Evolutionary conservation across 1,284 basidiomycete species (phyloP), one percentile per base, ranked within the genome.

Genomic region (Rhodotorula sp.): DNA sequence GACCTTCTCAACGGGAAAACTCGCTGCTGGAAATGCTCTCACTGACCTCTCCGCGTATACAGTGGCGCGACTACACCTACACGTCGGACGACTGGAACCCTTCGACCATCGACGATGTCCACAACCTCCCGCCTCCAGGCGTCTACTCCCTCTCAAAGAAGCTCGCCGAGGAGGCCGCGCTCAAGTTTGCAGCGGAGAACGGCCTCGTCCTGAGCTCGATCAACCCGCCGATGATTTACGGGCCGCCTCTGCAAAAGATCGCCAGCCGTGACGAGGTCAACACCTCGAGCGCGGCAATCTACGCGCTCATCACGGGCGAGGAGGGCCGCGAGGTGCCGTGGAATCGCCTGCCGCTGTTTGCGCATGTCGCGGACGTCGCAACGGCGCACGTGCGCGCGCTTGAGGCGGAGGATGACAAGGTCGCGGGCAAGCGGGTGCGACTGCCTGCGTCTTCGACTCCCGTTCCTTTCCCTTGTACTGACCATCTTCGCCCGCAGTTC

Each of bases 291-390:
- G 64, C 54, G 12, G 76, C 73, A 25, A 77, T 78, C 57, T 78
- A 75, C 39, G 44, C 66, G 36, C 76, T 82, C 36, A 77, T 82
- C 72, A 56, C 59, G 13, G 64, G 66, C 8, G 64, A 72, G 12
- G 66, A 74, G 7, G 63, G 69, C 9, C 37, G 73, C 5, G 64
- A 70, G 13, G 73, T 81, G 62, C 81, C 81, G 0, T 78, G 74
- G 48, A 79, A 81, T 61, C 75, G 81, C 2, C 72, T 82, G 13
- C 81, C 81, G 22, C 77, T 82, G 37, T 82, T 82, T 69, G 78
- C 75, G 57, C 72, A 78, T 57, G 80, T 78, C 68, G 78, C 61
- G 36, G 77, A 78, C 50, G 70, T 77, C 22, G 81, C 77, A 0
- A 62, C 76, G 36, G 81, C 81, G 0, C 81, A 82, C 59, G 76